Evolutionary conservation across 1,139 yeast genomes (phyloP).

Genomic region (Nematodospora anomalae): DNA sequence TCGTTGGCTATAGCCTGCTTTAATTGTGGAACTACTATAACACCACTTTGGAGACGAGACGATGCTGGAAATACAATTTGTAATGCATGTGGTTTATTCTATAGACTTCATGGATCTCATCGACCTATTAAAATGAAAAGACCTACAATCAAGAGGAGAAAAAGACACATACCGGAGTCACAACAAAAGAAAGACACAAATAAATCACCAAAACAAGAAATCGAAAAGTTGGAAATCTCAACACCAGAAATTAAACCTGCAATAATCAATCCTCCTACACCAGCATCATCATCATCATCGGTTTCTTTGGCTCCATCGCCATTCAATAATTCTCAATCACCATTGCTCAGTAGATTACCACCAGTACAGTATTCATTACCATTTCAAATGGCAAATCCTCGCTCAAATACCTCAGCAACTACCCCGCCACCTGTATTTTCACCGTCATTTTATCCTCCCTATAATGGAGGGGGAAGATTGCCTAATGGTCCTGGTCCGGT

Average conservation of each 20-base stretch:
- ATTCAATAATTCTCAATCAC: neutral
- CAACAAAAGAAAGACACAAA: constrained; percentile 13
- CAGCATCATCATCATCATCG: constrained; percentile 8
- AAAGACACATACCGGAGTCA: constrained; percentile 38
- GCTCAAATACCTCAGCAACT: constrained; percentile 7
- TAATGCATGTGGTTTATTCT: constrained; percentile 86
- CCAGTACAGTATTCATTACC: constrained; percentile 12
- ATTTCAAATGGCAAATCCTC: constrained; percentile 1
- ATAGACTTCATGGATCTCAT: constrained; percentile 72
- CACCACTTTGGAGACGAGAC: constrained; percentile 87
- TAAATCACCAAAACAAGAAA: constrained; percentile 10
- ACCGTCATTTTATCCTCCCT: constrained; percentile 38
- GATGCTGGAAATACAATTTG: constrained; percentile 80
- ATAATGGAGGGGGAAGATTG: constrained; percentile 35
- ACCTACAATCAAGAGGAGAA: constrained; percentile 71
- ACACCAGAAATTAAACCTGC: constrained; percentile 3
- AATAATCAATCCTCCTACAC: constrained; percentile 8
- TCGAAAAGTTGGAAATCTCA: neutral
- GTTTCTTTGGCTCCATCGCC: constrained; percentile 1
- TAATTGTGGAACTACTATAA: constrained; percentile 80
- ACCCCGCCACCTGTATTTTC: constrained; percentile 12
- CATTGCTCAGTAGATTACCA: constrained; percentile 8
- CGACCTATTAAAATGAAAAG: constrained; percentile 78
- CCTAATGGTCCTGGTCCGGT: constrained; percentile 50
- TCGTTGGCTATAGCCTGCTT: constrained; percentile 71